Conservation (phyloP, 1,284 basidiomycete species). For the Ceratobasidium sp. region DNA sequence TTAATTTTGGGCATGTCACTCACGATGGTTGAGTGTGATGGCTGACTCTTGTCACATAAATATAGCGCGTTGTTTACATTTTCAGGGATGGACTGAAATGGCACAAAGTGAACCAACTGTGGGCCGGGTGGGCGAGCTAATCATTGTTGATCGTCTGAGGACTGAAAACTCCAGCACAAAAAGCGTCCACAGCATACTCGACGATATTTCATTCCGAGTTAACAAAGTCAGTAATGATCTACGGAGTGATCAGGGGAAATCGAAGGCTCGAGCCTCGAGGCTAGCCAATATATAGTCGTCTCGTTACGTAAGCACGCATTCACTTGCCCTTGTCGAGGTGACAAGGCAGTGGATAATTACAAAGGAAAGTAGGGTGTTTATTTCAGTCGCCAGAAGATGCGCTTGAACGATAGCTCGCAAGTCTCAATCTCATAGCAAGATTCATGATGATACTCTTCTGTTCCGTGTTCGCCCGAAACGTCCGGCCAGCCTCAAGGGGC, state of each 20-base stretch:
- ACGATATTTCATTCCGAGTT: neutral
- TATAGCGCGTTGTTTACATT: constrained; percentile 17
- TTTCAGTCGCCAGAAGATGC: too few species aligned
- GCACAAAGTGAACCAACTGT: constrained; percentile 18
- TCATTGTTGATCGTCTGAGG: neutral
- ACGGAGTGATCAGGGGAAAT: constrained; percentile 4
- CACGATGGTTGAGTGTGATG: neutral
- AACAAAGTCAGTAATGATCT: neutral
- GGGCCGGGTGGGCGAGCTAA: too few species aligned
- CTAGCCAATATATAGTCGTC: neutral
- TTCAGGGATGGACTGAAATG: constrained; percentile 25
- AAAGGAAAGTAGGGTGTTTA: too few species aligned
- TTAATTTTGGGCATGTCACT: neutral
- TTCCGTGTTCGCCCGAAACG: constrained; percentile 41
- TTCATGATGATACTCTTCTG: neutral
- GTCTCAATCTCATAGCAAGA: neutral
- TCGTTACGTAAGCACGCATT: constrained; percentile 9
- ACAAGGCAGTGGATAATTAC: neutral
- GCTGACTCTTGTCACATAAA: neutral
- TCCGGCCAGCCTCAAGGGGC: neutral
- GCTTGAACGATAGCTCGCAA: neutral
- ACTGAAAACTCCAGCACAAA: neutral
- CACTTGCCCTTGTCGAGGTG: neutral
- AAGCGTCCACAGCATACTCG: neutral
- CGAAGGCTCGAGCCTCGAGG: constrained; percentile 7